Conservation (phyloP, 2,329 filamentous ascomycete species). For the Pezicula radicicola region DNA sequence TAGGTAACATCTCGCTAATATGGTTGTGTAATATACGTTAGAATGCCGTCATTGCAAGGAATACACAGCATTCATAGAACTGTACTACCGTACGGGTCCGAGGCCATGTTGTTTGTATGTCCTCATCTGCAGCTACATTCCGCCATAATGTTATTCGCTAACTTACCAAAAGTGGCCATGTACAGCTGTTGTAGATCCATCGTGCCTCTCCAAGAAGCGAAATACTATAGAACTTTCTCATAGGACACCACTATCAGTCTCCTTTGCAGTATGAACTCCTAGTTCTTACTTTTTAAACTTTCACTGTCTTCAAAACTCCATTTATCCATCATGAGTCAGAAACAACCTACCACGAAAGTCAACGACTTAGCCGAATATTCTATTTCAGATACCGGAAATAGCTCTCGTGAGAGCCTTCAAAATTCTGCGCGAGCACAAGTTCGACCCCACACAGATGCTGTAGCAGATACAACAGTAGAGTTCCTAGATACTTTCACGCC, state of each 20-base stretch:
- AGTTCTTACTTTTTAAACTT: background rate
- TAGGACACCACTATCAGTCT: background rate
- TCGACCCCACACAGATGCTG: background rate
- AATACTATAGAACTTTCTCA: background rate
- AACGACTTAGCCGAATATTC: background rate
- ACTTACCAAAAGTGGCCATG: background rate
- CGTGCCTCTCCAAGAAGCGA: background rate
- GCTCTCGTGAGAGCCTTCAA: background rate
- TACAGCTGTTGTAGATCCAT: background rate
- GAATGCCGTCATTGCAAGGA: background rate
- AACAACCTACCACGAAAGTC: background rate
- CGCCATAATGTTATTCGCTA: background rate
- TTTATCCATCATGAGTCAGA: background rate
- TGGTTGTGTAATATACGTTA: background rate
- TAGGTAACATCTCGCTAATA: too few species aligned
- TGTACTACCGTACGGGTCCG: background rate
- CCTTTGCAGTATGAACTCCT: background rate
- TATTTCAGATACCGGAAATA: background rate
- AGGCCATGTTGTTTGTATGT: background rate
- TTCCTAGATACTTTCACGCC: constrained; percentile 36
- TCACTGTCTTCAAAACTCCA: background rate
- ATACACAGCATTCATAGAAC: background rate
- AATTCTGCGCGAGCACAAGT: background rate
- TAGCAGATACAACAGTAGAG: constrained; percentile 1
- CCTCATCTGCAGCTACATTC: background rate